A percentile compares a stretch with the other conserved stretches of the same genome.
These are phyloP conservation scores for Trichosporon sp. DNA, from an alignment of 1,284 basidiomycete species.

Conservation along the genomic window DNA sequence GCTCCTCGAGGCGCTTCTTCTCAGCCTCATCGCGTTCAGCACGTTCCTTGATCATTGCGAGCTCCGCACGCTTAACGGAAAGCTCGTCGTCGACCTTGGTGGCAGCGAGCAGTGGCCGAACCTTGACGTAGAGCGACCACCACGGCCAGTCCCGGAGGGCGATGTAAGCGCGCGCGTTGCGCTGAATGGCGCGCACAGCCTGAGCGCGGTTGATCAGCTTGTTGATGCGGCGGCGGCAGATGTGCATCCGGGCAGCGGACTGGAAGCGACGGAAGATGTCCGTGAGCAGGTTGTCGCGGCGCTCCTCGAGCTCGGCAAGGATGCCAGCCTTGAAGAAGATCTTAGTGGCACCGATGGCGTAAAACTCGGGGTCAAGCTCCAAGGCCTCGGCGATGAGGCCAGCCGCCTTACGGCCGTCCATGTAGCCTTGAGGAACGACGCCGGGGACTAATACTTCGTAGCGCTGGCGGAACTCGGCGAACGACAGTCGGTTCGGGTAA, in stretches of 20 bases:
- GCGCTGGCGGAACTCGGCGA: slow-evolving; percentile 93
- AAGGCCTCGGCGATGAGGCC: slow-evolving; percentile 87
- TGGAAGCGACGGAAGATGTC: slow-evolving; percentile 88
- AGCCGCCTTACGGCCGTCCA: slow-evolving; percentile 94
- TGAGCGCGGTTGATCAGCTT: slow-evolving; percentile 91
- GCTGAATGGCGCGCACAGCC: slow-evolving; percentile 87
- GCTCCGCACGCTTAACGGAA: slow-evolving; percentile 78
- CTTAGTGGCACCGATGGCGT: slow-evolving; percentile 93
- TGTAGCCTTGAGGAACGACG: slow-evolving; percentile 86
- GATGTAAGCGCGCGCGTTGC: slow-evolving; percentile 87
- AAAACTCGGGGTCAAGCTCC: slow-evolving; percentile 77
- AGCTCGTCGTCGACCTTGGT: slow-evolving; percentile 91
- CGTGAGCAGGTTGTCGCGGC: slow-evolving; percentile 77
- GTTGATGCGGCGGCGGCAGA: slow-evolving; percentile 83
- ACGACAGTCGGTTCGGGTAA: slow-evolving; percentile 94
- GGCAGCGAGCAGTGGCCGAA: slow-evolving; percentile 86
- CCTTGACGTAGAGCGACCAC: slow-evolving; percentile 98
- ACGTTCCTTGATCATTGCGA: slow-evolving; percentile 73
- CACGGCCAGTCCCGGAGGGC: slow-evolving; percentile 93
- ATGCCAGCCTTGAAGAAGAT: slow-evolving; percentile 99
- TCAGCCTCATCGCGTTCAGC: slow-evolving; percentile 80
- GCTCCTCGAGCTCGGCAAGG: slow-evolving; percentile 94
- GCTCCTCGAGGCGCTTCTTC: slow-evolving; percentile 67
- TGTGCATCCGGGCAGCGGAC: slow-evolving; percentile 77
- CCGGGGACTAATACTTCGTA: slow-evolving; percentile 95